Conservation (phyloP, 352 stramenopile genomes). For the Phytophthora colocasiae region DNA sequence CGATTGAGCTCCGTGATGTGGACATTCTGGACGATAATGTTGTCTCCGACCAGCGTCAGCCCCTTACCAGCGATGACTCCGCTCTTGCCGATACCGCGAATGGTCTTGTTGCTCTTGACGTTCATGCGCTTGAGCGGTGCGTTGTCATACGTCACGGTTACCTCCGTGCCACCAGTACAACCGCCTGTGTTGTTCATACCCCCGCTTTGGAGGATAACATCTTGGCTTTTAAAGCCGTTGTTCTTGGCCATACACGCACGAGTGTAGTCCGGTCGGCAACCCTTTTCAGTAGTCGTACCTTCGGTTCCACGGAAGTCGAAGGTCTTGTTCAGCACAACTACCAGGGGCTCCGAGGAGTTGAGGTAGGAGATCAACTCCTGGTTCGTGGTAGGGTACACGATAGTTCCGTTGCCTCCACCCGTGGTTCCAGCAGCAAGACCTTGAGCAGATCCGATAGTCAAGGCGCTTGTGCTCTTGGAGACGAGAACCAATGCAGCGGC, state of each 20-base stretch:
- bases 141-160: slow-evolving; percentile 31
- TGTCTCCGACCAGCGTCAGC: not conserved
- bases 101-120: slow-evolving; percentile 1
- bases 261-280: slow-evolving; percentile 36
- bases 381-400: slow-evolving; percentile 41
- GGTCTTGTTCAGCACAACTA: slow-evolving; percentile 45
- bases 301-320: slow-evolving; percentile 52
- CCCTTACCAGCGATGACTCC: slow-evolving; percentile 7
- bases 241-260: slow-evolving; percentile 46
- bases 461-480: slow-evolving; percentile 15
- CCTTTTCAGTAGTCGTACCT: slow-evolving; percentile 41
- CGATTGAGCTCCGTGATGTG: slow-evolving; percentile 58
- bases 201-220: slow-evolving; percentile 48
- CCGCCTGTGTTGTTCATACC: slow-evolving; percentile 54
- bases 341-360: slow-evolving; percentile 18
- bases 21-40: slow-evolving; percentile 13
- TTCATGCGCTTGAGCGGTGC: slow-evolving; percentile 31
- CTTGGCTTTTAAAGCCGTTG: slow-evolving; percentile 48
- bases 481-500: slow-evolving; percentile 4
- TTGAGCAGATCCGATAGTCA: slow-evolving; percentile 26
- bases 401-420: slow-evolving; percentile 32
- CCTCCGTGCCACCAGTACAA: slow-evolving; percentile 39
- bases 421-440: slow-evolving; percentile 40
- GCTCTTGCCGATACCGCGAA: slow-evolving; percentile 4
- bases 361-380: slow-evolving; percentile 42